phyloP scores from a whole-genome alignment of 1,284 basidiomycete species.

The Blastosporella zonata region DNA sequence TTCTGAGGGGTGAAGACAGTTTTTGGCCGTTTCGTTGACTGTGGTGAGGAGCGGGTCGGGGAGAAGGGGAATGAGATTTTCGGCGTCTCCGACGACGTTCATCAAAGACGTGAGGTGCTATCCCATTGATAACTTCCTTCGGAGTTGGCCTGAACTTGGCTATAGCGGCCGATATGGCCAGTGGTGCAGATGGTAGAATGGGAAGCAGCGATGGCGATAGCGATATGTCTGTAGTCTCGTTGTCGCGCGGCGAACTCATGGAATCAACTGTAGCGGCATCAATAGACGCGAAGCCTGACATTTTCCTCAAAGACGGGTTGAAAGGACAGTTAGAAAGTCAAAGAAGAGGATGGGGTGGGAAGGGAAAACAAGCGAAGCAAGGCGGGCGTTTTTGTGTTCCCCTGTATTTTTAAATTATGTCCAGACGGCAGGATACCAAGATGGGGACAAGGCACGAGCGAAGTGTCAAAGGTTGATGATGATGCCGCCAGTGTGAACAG shows the following conservation, averaged over 20 bases:
- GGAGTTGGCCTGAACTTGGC: conserved; percentile 30
- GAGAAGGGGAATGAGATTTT: conserved; percentile 13
- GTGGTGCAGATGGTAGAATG: conserved; percentile 4
- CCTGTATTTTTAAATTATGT: conserved; percentile 13
- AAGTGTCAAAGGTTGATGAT: conserved; percentile 5
- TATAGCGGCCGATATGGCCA: conserved; percentile 21
- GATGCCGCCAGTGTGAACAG: conserved; percentile 7
- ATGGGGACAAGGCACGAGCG: conserved; percentile 17
- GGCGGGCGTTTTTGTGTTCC: conserved; percentile 9
- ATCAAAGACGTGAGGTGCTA: conserved; percentile 34
- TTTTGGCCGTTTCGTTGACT: conserved; percentile 6
- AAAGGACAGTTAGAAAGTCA: neutral
- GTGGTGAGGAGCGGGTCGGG: conserved; percentile 9
- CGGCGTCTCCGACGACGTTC: conserved; percentile 24
- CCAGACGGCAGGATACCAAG: conserved; percentile 8
- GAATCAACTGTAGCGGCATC: neutral
- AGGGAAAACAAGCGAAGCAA: conserved; percentile 5
- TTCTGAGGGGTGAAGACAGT: conserved; percentile 18
- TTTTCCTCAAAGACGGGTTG: conserved; percentile 1
- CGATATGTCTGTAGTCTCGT: neutral
- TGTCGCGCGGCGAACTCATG: neutral
- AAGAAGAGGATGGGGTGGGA: conserved; percentile 1
- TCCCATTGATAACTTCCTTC: conserved; percentile 30
- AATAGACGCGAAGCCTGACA: conserved; percentile 4
- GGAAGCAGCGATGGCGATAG: conserved; percentile 1